These are phyloP conservation scores for Botryosphaeria dothidea DNA, from an alignment of 2,329 filamentous ascomycete genomes.

Conservation along the genomic window DNA sequence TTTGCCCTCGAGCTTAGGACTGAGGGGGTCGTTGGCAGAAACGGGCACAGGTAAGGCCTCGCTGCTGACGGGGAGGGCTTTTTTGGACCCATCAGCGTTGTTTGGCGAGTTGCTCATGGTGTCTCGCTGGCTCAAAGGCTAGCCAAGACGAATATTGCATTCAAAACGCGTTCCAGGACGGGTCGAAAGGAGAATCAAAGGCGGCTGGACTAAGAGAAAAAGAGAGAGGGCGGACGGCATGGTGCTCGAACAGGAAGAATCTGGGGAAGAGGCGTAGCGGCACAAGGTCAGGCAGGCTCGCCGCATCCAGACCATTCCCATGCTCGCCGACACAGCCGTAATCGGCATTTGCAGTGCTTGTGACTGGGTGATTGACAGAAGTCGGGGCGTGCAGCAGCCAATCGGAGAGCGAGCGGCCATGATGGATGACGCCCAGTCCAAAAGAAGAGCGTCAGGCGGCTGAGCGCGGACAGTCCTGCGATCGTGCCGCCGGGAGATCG, in stretches of 20 bases:
- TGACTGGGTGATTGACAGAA: constrained; percentile 1
- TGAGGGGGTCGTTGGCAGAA: neutral
- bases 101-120: neutral
- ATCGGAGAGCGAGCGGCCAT: neutral
- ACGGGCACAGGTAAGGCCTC: neutral
- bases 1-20: neutral
- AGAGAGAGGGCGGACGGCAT: neutral
- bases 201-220: neutral
- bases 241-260: neutral
- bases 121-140: neutral
- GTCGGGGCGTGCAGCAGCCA: neutral
- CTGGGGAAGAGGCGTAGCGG: constrained; percentile 11
- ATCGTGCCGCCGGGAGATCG: constrained; percentile 7
- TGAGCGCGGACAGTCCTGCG: constrained; percentile 1
- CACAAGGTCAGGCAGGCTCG: neutral
- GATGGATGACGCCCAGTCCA: neutral
- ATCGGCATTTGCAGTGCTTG: neutral
- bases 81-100: neutral
- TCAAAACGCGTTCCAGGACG: neutral
- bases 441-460: neutral
- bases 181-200: neutral
- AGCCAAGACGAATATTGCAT: neutral
- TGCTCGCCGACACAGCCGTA: neutral
- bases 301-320: neutral
- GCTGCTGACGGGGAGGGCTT: neutral